Conservation (phyloP, 2,329 filamentous ascomycete species). For the Clonostachys rosea region DNA sequence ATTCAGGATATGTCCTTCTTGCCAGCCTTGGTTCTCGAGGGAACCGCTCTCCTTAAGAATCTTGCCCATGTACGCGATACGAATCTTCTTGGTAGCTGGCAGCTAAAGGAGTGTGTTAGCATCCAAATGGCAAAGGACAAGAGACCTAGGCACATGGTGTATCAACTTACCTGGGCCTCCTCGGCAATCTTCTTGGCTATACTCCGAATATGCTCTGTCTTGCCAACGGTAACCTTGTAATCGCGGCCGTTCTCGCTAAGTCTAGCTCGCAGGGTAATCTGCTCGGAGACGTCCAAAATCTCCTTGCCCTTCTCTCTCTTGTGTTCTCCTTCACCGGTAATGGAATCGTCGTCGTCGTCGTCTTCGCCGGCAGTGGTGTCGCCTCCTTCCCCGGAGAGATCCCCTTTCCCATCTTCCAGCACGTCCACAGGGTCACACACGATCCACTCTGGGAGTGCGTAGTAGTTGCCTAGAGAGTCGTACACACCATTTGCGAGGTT, state of each 20-base stretch:
- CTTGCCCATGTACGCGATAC: conserved; percentile 77
- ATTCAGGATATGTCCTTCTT: conserved; percentile 70
- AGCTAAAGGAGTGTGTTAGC: conserved; percentile 38
- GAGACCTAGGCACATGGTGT: too few relatives aligned
- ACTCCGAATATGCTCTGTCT: conserved; percentile 58
- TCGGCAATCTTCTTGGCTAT: conserved; percentile 60
- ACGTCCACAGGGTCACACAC: conserved; percentile 61
- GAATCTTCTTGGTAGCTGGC: conserved; percentile 51
- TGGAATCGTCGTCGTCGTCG: conserved; percentile 27
- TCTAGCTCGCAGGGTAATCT: conserved; percentile 54
- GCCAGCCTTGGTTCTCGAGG: conserved; percentile 69
- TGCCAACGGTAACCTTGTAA: conserved; percentile 50
- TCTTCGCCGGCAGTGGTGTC: conserved; percentile 12
- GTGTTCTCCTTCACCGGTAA: conserved; percentile 22
- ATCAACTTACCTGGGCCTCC: conserved; percentile 53
- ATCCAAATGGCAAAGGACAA: not conserved
- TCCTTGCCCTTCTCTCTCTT: conserved; percentile 54
- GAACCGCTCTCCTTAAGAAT: conserved; percentile 66
- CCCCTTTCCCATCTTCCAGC: conserved; percentile 25
- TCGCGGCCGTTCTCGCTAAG: conserved; percentile 66
- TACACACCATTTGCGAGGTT: conserved; percentile 69
- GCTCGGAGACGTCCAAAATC: conserved; percentile 44
- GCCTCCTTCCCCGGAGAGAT: conserved; percentile 32
- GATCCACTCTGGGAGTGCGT: conserved; percentile 63
- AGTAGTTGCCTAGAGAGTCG: conserved; percentile 66